A percentile compares a stretch with the other conserved stretches of the same genome.
Evolutionary conservation across 2,329 filamentous ascomycete species (phyloP).

Genomic region (Arthroderma sp.): DNA sequence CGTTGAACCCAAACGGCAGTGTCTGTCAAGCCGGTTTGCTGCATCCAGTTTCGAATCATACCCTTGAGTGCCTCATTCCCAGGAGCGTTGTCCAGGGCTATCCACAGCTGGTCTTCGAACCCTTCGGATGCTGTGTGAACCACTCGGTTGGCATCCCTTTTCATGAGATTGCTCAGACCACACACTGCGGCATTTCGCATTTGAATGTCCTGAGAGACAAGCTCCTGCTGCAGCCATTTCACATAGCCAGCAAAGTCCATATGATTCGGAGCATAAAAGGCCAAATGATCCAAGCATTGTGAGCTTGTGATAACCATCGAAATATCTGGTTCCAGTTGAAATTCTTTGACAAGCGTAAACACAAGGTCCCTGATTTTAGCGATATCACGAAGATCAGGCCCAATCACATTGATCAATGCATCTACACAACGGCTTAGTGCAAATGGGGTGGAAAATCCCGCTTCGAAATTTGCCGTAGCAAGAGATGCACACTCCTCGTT

Average conservation of each 20-base stretch:
- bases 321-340: constrained; percentile 60
- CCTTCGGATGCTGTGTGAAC: constrained; percentile 60
- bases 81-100: constrained; percentile 66
- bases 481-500: constrained; percentile 68
- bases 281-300: constrained; percentile 77
- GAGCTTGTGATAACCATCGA: constrained; percentile 64
- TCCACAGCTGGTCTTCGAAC: constrained; percentile 84
- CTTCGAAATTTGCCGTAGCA: constrained; percentile 78
- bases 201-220: constrained; percentile 54
- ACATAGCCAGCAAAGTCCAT: constrained; percentile 79
- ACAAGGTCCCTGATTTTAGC: constrained; percentile 86
- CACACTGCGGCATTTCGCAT: constrained; percentile 72
- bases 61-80: constrained; percentile 68
- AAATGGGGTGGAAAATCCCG: constrained; percentile 68
- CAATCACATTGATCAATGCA: constrained; percentile 91
- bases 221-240: constrained; percentile 61
- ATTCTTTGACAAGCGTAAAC: constrained; percentile 69
- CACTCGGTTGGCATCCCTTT: constrained; percentile 73
- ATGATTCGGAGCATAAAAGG: constrained; percentile 77
- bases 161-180: constrained; percentile 89
- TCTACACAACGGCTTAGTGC: constrained; percentile 81
- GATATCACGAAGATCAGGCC: constrained; percentile 86
- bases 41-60: constrained; percentile 84
- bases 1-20: constrained; percentile 77
- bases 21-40: constrained; percentile 70